Percentiles rank a stretch among this genome's conserved stretches.
Conservation (phyloP, 495 filamentous ascomycete species). For the Rostrohypoxylon terebratum region DNA sequence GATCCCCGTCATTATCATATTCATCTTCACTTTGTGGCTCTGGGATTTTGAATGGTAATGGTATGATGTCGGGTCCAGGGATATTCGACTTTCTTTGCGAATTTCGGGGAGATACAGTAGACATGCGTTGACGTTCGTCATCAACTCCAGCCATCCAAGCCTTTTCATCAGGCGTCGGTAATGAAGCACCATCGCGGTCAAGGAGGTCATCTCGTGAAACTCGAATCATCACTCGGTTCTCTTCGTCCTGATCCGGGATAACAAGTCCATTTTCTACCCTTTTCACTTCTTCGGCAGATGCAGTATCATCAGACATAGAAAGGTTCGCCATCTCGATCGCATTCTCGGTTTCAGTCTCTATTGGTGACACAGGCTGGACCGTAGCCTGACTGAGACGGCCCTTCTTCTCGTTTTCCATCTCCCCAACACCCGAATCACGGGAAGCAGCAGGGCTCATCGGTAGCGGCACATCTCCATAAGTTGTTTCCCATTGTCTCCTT, state of each 20-base stretch:
- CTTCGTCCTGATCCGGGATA: slow-evolving; percentile 45
- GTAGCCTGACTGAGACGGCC: slow-evolving; percentile 41
- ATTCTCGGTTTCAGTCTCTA: slow-evolving; percentile 45
- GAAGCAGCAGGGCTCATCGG: slow-evolving; percentile 42
- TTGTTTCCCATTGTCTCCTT: slow-evolving; percentile 80
- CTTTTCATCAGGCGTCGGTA: slow-evolving; percentile 49
- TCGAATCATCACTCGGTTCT: slow-evolving; percentile 53
- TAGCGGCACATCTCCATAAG: slow-evolving; percentile 70
- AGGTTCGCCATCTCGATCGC: slow-evolving; percentile 54
- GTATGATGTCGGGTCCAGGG: slow-evolving; percentile 59
- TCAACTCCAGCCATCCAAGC: slow-evolving; percentile 49
- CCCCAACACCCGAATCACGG: slow-evolving; percentile 65
- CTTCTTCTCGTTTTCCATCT: slow-evolving; percentile 65
- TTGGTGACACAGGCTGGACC: slow-evolving; percentile 40
- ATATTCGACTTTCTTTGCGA: slow-evolving; percentile 30
- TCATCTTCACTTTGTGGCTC: slow-evolving; percentile 49
- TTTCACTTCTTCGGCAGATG: slow-evolving; percentile 39
- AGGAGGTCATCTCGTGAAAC: slow-evolving; percentile 54
- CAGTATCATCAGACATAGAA: slow-evolving; percentile 34
- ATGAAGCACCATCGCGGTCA: slow-evolving; percentile 38
- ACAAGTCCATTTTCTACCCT: slow-evolving; percentile 52
- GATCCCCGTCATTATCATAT: slow-evolving; percentile 55
- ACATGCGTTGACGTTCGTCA: slow-evolving; percentile 44
- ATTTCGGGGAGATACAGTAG: slow-evolving; percentile 25
- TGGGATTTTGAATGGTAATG: slow-evolving; percentile 71